phyloP scores from a whole-genome alignment of 2,329 filamentous ascomycete genomes.

The Claviceps quebecensis region DNA sequence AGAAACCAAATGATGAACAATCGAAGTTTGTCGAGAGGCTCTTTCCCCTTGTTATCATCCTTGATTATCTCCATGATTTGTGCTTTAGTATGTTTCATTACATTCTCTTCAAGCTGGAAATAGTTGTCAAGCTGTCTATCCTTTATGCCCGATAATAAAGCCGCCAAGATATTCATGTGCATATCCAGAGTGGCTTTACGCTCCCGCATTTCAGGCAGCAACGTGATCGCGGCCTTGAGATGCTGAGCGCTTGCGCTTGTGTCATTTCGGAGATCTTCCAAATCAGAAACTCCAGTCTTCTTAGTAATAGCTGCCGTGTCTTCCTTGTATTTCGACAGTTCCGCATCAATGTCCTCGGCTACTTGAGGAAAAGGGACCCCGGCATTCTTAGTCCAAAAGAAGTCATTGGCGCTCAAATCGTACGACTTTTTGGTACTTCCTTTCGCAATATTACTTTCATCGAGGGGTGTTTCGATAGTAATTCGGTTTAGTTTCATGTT shows the following conservation, averaged over 20 bases:
- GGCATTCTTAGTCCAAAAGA: conserved; percentile 93
- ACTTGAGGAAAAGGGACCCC: conserved; percentile 86
- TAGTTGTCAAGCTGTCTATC: conserved; percentile 91
- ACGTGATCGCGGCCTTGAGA: conserved; percentile 86
- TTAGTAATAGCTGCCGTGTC: conserved; percentile 89
- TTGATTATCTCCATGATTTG: conserved; percentile 82
- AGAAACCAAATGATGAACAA: conserved; percentile 96
- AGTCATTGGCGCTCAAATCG: conserved; percentile 79
- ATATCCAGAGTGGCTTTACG: conserved; percentile 89
- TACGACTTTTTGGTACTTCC: conserved; percentile 77
- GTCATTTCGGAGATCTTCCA: conserved; percentile 87
- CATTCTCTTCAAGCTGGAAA: conserved; percentile 87
- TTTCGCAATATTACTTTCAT: conserved; percentile 61
- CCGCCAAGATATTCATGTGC: conserved; percentile 97
- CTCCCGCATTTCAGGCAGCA: conserved; percentile 82
- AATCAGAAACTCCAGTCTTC: conserved; percentile 82
- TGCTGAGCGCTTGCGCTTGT: conserved; percentile 82
- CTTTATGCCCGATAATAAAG: conserved; percentile 66
- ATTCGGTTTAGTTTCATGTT: conserved; percentile 69
- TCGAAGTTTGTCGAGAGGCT: conserved; percentile 78
- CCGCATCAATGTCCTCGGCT: conserved; percentile 87
- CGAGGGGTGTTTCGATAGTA: conserved; percentile 70
- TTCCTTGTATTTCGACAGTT: conserved; percentile 88
- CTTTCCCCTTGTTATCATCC: conserved; percentile 65
- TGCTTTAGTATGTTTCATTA: conserved; percentile 78